phyloP scores from a whole-genome alignment of 352 stramenopile species.

The Phytophthora pluvialis region DNA sequence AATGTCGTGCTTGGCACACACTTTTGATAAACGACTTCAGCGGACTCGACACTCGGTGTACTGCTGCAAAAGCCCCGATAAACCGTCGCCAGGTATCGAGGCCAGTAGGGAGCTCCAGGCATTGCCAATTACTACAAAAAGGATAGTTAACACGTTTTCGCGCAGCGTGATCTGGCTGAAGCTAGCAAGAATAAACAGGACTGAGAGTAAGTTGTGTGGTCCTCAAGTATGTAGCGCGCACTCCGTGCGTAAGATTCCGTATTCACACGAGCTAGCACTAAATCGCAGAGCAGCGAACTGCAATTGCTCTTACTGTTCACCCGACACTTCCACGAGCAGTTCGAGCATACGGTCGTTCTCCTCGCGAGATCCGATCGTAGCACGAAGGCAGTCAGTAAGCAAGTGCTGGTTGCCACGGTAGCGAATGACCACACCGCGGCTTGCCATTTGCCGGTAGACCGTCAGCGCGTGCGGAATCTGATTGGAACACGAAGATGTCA shows the following conservation, averaged over 20 bases:
- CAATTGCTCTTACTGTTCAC: slow-evolving; percentile 45
- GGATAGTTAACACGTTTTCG: no score
- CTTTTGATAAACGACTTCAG: neutral
- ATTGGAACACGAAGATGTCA: slow-evolving; percentile 23
- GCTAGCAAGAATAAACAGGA: no score
- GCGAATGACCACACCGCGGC: slow-evolving; percentile 94
- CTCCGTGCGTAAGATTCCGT: slow-evolving; percentile 1
- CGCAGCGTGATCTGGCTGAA: no score
- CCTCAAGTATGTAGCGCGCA: neutral
- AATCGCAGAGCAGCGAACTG: slow-evolving; percentile 11
- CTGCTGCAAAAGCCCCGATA: no score
- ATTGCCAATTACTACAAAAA: no score
- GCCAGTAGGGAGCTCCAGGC: no score
- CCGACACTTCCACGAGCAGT: slow-evolving; percentile 74
- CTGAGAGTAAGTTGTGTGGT: neutral
- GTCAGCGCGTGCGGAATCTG: slow-evolving; percentile 89
- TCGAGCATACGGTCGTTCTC: slow-evolving; percentile 96
- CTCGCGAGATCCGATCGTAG: slow-evolving; percentile 93
- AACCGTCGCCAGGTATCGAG: no score
- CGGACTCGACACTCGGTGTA: no score
- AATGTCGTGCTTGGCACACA: neutral
- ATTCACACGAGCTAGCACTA: neutral
- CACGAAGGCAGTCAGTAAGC: slow-evolving; percentile 94
- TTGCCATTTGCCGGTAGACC: slow-evolving; percentile 95
- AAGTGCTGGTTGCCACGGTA: slow-evolving; percentile 97